Conservation (phyloP, 805 yeast genomes). For the Maudiozyma saulgeensis region DNA sequence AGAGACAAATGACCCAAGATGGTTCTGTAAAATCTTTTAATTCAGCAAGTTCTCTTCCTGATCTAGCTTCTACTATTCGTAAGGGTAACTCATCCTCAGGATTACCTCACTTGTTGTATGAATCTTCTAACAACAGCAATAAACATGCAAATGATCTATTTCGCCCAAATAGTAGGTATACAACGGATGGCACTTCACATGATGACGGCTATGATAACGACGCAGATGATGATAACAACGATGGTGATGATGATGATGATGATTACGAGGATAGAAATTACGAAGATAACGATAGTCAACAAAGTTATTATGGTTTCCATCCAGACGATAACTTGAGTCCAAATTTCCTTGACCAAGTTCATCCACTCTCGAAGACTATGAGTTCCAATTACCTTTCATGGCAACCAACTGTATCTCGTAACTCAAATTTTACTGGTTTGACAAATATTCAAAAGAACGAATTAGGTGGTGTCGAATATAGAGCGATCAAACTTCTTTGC, state of each 20-base stretch:
- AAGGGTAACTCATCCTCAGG: background rate
- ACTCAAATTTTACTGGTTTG: constrained; percentile 79
- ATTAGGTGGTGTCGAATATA: constrained; percentile 93
- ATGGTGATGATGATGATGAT: background rate
- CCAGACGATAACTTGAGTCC: constrained; percentile 14
- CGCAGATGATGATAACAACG: constrained; percentile 8
- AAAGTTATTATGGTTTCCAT: constrained; percentile 22
- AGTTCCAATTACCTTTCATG: constrained; percentile 72
- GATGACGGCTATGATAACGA: constrained; percentile 1
- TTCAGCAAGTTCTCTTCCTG: background rate
- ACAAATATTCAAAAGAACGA: constrained; percentile 83
- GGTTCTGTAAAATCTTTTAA: background rate
- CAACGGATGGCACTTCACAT: background rate
- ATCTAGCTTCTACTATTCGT: no score
- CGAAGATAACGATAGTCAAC: constrained; percentile 3
- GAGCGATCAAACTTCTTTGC: constrained; percentile 72
- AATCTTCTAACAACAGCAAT: background rate
- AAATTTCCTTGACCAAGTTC: constrained; percentile 4
- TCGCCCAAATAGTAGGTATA: background rate
- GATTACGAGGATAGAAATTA: background rate
- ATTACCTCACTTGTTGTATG: background rate
- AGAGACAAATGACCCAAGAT: background rate
- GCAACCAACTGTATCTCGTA: constrained; percentile 86
- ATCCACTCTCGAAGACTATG: constrained; percentile 28
- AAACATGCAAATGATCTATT: background rate